Evolutionary conservation across 2,329 filamentous ascomycete genomes (phyloP).

Genomic region (Verticillium dahliae): DNA sequence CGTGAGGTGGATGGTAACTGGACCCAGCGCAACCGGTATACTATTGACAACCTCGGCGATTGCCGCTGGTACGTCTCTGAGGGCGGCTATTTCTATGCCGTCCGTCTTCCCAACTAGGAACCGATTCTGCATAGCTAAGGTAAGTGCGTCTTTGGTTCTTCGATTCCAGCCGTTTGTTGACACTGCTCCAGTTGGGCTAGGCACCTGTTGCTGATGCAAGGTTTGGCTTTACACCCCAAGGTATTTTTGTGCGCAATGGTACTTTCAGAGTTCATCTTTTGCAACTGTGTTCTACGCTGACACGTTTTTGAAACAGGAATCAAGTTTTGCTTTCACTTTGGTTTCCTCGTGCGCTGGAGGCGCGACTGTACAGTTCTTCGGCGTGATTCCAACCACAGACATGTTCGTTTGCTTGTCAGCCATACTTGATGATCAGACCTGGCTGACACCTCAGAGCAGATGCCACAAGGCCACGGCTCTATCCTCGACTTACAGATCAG

Average conservation of each 20-base stretch:
- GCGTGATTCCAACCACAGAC: not conserved
- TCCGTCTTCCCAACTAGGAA: slow-evolving; percentile 38
- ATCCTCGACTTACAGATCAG: not conserved
- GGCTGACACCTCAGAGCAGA: not conserved
- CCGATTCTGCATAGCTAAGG: not conserved
- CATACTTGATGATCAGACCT: not conserved
- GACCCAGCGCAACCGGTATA: slow-evolving; percentile 51
- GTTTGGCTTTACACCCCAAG: not conserved
- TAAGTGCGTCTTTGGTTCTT: not conserved
- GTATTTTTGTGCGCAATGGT: not conserved
- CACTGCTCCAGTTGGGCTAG: not conserved
- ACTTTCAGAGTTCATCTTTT: too few relatives aligned
- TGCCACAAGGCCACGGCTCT: not conserved
- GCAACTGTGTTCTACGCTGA: too few relatives aligned
- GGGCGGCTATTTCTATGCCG: slow-evolving; percentile 55
- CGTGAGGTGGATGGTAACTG: slow-evolving; percentile 55
- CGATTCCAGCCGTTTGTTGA: not conserved
- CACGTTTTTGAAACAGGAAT: too few relatives aligned
- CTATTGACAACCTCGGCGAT: slow-evolving; percentile 51
- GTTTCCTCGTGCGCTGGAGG: too few relatives aligned
- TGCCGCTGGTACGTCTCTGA: slow-evolving; percentile 54
- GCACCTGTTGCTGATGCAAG: not conserved
- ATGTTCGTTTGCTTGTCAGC: not conserved
- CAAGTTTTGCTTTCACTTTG: too few relatives aligned
- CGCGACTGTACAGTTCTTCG: too few relatives aligned